Evolutionary conservation across 805 yeast species (phyloP), one percentile per base, ranked within the genome.

Genomic region (Hanseniaspora singularis): DNA sequence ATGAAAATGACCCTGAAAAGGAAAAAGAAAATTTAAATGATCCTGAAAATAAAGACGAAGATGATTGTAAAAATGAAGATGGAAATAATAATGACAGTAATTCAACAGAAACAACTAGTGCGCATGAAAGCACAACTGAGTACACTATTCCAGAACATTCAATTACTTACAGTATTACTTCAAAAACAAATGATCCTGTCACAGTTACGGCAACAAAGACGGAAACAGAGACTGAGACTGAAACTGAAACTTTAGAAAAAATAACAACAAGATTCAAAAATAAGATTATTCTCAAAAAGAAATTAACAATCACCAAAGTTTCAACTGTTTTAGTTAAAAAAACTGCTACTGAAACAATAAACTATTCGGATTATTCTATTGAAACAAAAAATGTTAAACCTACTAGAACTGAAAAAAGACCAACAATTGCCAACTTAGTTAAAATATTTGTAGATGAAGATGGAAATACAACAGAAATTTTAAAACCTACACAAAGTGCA

Each of bases 171-270:
- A 2, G 27, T 50, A 7, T 55, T 55, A 11, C 58, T 54, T 42
- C 42, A 41, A 24, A 59, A 55, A 39, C 30, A 22, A 39, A 39
- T 22, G 7, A 26, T 23, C 59, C 60, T 24, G 57, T 57, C 4
- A 60, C 57, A 41, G 30, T 52, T 9, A 61, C 64, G 0, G 52
- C 57, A 4, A 60, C 60, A 1, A 52, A 51, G 12, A 22, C 45
- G 8, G 42, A 47, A 4, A 54, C 58, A 0, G 53, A 54, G 4
- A 52, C 52, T 23, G 56, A 52, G 51, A 49, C 28, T 26, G 28
- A 26, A 4, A 52, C 54, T 26, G 50, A 53, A n/a, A 52, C 55
- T 8, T 6, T 24, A 53, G 53, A 11, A 4, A 30, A 12, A 7
- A 33, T 24, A 16, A 30, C 26, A 10, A 51, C 54, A 5, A 38